A percentile compares a stretch with the other conserved stretches of the same genome.
These are phyloP conservation scores for Buxus sempervirens DNA, from an alignment of 164 flowering plant species.

Conservation along the genomic window DNA sequence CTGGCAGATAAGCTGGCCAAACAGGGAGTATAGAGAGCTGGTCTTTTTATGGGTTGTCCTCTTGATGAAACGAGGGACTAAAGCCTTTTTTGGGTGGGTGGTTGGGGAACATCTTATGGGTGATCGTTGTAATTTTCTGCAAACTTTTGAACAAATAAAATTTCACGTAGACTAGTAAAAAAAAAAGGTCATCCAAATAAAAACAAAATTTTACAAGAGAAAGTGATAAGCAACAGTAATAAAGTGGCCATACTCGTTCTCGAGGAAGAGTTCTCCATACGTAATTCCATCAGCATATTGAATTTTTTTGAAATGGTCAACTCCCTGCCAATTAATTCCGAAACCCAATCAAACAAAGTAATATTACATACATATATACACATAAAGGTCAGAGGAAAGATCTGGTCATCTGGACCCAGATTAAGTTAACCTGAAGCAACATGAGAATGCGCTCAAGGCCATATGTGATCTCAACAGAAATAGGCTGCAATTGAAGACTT, in stretches of 20 bases:
- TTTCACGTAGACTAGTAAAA: too few relatives aligned
- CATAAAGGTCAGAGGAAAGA: neutral
- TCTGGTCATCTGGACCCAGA: too few relatives aligned
- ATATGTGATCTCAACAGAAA: conserved; percentile 98
- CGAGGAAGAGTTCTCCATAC: conserved; percentile 93
- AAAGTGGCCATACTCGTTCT: conserved; percentile 69
- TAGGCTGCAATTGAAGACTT: conserved; percentile 74
- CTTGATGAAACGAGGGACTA: too few relatives aligned
- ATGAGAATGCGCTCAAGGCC: conserved; percentile 97
- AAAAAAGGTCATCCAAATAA: neutral
- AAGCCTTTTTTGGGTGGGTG: too few relatives aligned
- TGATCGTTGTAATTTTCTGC: too few relatives aligned
- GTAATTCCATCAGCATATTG: conserved; percentile 90
- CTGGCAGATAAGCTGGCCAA: too few relatives aligned
- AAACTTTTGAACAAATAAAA: too few relatives aligned
- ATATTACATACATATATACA: neutral
- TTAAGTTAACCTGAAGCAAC: conserved; percentile 79
- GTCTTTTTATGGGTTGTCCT: too few relatives aligned
- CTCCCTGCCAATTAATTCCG: conserved; percentile 57
- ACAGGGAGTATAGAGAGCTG: too few relatives aligned
- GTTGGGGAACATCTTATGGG: too few relatives aligned
- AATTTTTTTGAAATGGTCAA: conserved; percentile 96
- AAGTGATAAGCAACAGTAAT: neutral
- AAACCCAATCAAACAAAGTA: conserved; percentile 8
- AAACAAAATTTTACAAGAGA: conserved; percentile 1